These are phyloP conservation scores for Lichina pygmaea DNA, from an alignment of 495 filamentous ascomycete species.

Conservation along the genomic window DNA sequence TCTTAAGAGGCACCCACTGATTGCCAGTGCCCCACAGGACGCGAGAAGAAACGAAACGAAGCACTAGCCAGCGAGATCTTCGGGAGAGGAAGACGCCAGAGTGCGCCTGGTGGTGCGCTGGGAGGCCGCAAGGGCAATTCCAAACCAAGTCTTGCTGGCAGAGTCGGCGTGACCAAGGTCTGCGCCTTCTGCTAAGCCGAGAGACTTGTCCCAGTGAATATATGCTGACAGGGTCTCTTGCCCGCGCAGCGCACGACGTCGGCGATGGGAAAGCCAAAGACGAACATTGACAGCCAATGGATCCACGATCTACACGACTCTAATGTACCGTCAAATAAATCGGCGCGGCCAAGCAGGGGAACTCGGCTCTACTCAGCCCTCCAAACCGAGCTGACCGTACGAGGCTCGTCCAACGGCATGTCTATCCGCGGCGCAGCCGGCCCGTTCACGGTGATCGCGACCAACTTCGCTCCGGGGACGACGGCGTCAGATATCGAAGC, in stretches of 20 bases:
- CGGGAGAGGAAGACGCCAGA: constrained; percentile 31
- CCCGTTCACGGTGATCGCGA: constrained; percentile 57
- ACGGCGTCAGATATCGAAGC: constrained; percentile 85
- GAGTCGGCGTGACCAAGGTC: constrained; percentile 53
- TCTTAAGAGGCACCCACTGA: background rate
- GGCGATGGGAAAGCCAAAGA: constrained; percentile 2
- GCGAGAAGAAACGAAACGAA: constrained; percentile 41
- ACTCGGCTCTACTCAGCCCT: constrained; percentile 13
- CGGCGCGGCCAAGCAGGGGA: constrained; percentile 9
- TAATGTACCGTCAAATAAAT: constrained; percentile 10
- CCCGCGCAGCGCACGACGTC: background rate
- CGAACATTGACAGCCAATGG: constrained; percentile 26
- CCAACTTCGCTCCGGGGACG: constrained; percentile 80
- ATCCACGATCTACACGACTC: constrained; percentile 24
- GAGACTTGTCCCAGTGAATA: too few relatives aligned
- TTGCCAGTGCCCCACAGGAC: constrained; percentile 16
- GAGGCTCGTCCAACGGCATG: constrained; percentile 22
- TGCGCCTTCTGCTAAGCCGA: background rate
- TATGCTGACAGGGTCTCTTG: too few relatives aligned
- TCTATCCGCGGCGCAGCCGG: constrained; percentile 58
- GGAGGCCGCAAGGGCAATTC: constrained; percentile 15
- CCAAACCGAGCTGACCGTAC: constrained; percentile 7
- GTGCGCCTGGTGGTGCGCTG: constrained; percentile 22
- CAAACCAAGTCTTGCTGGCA: constrained; percentile 36
- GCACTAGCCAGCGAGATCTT: constrained; percentile 46